Conservation (phyloP, 176 grass and related monocot species). For the Alloteropsis semialata region DNA sequence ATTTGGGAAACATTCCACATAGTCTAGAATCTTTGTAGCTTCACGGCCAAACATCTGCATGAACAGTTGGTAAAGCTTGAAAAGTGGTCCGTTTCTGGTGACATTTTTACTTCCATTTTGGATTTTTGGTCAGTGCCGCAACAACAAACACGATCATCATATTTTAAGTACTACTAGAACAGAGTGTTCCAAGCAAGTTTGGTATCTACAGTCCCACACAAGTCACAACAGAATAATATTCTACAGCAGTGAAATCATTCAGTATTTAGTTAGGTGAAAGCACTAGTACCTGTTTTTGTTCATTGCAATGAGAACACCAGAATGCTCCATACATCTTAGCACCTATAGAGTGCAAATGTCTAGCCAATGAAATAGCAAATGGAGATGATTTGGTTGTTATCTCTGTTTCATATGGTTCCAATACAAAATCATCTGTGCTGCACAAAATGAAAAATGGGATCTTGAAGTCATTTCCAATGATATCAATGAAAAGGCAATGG, state of each 20-base stretch:
- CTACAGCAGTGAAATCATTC: background rate
- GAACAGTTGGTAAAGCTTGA: conserved; percentile 17
- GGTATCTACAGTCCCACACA: background rate
- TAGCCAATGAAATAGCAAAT: conserved; percentile 81
- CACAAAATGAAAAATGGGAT: conserved; percentile 25
- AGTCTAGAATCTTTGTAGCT: conserved; percentile 75
- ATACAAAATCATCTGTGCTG: conserved; percentile 67
- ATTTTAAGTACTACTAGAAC: background rate
- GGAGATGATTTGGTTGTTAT: conserved; percentile 76
- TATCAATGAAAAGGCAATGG: background rate
- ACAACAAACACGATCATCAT: background rate
- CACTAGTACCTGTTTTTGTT: conserved; percentile 79
- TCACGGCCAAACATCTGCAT: conserved; percentile 89
- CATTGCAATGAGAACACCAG: conserved; percentile 97
- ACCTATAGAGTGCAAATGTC: conserved; percentile 74
- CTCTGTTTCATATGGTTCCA: conserved; percentile 79
- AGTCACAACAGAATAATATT: background rate
- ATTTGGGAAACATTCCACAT: conserved; percentile 93
- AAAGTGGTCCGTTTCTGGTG: background rate
- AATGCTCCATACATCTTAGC: conserved; percentile 99
- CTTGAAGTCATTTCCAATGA: background rate
- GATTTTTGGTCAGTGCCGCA: background rate
- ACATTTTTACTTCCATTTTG: background rate
- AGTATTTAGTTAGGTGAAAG: background rate
- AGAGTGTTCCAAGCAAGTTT: background rate